phyloP scores from a whole-genome alignment of 495 filamentous ascomycete genomes.

The Penicillium macrosclerotiorum region DNA sequence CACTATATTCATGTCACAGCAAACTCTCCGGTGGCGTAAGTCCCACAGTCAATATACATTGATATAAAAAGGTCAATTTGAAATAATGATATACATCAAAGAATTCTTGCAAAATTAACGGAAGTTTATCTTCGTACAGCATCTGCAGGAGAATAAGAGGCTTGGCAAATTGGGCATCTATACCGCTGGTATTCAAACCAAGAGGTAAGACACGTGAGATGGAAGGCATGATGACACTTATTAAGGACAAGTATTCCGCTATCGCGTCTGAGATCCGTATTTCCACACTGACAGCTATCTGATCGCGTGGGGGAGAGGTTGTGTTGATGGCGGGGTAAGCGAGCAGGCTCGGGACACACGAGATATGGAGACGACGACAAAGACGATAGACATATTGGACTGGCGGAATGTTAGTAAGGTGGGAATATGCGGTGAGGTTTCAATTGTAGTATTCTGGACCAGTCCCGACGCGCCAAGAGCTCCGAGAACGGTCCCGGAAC shows the following conservation, averaged over 20 bases:
- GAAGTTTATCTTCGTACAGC: not conserved
- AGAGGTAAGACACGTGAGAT: conserved; percentile 29
- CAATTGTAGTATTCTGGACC: not conserved
- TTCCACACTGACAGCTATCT: not conserved
- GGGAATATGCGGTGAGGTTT: conserved; percentile 6
- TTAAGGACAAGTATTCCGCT: conserved; percentile 27
- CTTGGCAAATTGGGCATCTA: conserved; percentile 35
- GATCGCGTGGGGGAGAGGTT: not conserved
- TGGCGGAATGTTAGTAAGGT: conserved; percentile 6
- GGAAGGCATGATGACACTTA: conserved; percentile 36
- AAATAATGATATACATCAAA: too few relatives aligned
- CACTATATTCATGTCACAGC: too few relatives aligned
- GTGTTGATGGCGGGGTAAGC: conserved; percentile 10
- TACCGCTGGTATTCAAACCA: conserved; percentile 36
- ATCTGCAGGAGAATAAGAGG: conserved; percentile 23
- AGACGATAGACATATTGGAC: conserved; percentile 27
- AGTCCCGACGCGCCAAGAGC: not conserved
- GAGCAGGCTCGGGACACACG: conserved; percentile 16
- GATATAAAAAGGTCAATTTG: too few relatives aligned
- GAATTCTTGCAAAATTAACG: too few relatives aligned
- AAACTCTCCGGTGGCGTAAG: too few relatives aligned
- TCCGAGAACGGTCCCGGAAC: not conserved
- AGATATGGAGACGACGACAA: conserved; percentile 26
- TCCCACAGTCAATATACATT: too few relatives aligned
- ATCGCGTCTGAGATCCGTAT: not conserved